Conservation (phyloP, 495 filamentous ascomycete species). For the Niebla homalea region DNA sequence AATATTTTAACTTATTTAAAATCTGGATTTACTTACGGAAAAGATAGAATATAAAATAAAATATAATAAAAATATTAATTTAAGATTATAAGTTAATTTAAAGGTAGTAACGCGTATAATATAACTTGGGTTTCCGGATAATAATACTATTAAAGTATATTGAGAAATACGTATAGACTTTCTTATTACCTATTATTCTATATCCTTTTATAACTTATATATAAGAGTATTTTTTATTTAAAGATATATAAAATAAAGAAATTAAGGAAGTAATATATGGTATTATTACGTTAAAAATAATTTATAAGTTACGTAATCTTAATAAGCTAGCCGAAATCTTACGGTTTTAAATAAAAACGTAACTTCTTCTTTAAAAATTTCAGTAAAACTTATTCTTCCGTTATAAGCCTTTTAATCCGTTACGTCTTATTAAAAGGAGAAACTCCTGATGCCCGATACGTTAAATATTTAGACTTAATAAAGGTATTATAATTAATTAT, state of each 20-base stretch:
- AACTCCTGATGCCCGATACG: not conserved
- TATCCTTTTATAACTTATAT: not conserved
- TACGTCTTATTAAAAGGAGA: not conserved
- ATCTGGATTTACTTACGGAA: not conserved
- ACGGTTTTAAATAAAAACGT: not conserved
- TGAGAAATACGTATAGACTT: too few species aligned
- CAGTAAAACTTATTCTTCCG: too few species aligned
- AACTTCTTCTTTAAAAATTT: not conserved
- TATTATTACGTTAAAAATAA: too few species aligned
- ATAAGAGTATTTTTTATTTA: not conserved
- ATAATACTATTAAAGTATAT: too few species aligned
- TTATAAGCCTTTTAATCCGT: not conserved
- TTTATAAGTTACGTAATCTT: constrained; percentile 1
- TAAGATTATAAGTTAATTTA: constrained; percentile 2
- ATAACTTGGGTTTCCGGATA: not conserved
- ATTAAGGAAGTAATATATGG: too few species aligned
- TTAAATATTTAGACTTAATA: constrained; percentile 1
- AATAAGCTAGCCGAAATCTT: not conserved
- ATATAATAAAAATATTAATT: constrained; percentile 1
- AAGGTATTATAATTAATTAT: too few species aligned
- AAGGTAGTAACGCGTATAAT: constrained; percentile 1
- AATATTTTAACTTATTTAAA: not conserved
- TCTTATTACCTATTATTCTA: constrained; percentile 4
- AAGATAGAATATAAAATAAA: not conserved
- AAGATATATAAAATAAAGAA: not conserved